These are phyloP conservation scores for Piromyces finnis DNA, from an alignment of 192 early-diverging fungal species.

Conservation along the genomic window DNA sequence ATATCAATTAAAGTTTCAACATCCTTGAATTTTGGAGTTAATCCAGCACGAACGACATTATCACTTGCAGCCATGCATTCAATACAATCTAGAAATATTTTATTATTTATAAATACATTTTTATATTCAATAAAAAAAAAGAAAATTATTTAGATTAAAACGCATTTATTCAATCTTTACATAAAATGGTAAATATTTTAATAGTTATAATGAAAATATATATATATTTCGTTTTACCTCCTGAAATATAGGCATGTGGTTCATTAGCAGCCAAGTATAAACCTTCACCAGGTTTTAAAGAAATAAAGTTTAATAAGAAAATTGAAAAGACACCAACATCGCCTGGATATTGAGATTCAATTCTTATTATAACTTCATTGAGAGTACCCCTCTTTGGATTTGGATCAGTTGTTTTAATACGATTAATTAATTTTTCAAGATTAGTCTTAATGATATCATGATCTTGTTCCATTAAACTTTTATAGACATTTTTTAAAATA, in stretches of 20 bases:
- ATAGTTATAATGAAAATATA: too few species aligned
- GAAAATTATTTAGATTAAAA: background rate
- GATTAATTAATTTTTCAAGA: conserved; percentile 28
- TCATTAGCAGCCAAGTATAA: conserved; percentile 94
- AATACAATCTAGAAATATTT: conserved; percentile 68
- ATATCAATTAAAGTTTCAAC: conserved; percentile 74
- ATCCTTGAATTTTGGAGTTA: conserved; percentile 96
- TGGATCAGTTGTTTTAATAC: conserved; percentile 11
- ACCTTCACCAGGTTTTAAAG: conserved; percentile 62
- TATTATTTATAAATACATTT: too few species aligned
- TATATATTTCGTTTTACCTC: conserved; percentile 35
- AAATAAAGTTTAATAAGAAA: conserved; percentile 76
- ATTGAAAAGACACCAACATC: conserved; percentile 81
- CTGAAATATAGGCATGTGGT: conserved; percentile 88
- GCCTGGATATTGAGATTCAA: conserved; percentile 67
- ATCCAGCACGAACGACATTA: conserved; percentile 89
- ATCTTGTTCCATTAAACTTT: conserved; percentile 32
- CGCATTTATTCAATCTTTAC: too few species aligned
- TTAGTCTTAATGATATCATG: conserved; percentile 23
- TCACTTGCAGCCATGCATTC: conserved; percentile 98
- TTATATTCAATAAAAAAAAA: background rate
- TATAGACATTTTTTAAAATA: conserved; percentile 32
- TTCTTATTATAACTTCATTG: conserved; percentile 50
- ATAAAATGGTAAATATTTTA: too few species aligned
- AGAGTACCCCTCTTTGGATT: conserved; percentile 2